Conservation (phyloP, 768 basidiomycete species). For the Serendipita indica region DNA sequence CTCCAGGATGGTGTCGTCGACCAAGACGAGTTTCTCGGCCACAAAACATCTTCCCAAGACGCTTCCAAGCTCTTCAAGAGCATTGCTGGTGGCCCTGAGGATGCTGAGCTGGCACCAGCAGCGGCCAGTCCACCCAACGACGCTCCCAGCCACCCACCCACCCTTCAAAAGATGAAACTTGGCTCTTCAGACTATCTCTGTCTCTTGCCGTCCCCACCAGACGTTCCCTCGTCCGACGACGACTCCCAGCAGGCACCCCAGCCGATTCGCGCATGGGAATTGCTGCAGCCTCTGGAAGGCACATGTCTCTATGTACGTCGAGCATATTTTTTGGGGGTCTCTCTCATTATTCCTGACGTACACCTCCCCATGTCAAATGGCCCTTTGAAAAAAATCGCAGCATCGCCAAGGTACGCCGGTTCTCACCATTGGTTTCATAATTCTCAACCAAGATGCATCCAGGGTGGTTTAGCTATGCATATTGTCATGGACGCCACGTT, state of each 20-base stretch:
- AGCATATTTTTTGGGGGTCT: slow-evolving; percentile 20
- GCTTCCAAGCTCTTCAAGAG: slow-evolving; percentile 33
- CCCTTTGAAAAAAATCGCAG: too few species aligned
- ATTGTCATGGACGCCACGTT: slow-evolving; percentile 88
- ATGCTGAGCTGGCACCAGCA: slow-evolving; percentile 19
- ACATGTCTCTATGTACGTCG: slow-evolving; percentile 71
- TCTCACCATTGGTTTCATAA: slow-evolving; percentile 19
- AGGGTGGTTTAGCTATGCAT: slow-evolving; percentile 96
- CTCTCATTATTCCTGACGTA: slow-evolving; percentile 19
- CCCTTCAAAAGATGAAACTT: slow-evolving; percentile 62
- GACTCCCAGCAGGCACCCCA: slow-evolving; percentile 44
- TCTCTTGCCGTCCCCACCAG: slow-evolving; percentile 44
- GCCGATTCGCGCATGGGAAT: slow-evolving; percentile 66
- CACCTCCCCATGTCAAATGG: not conserved
- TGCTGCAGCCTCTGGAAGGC: slow-evolving; percentile 64
- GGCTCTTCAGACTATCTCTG: slow-evolving; percentile 61
- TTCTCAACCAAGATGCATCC: slow-evolving; percentile 47
- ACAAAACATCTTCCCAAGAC: slow-evolving; percentile 28
- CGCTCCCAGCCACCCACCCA: not conserved
- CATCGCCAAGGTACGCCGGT: not conserved
- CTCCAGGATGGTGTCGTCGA: slow-evolving; percentile 54
- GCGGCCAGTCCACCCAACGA: not conserved
- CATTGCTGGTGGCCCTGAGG: slow-evolving; percentile 41
- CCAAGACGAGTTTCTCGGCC: slow-evolving; percentile 57
- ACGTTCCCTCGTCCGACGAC: slow-evolving; percentile 35